Base-by-base conservation (phyloP, 441 rosid species). In the Corymbia citriodora region DNA sequence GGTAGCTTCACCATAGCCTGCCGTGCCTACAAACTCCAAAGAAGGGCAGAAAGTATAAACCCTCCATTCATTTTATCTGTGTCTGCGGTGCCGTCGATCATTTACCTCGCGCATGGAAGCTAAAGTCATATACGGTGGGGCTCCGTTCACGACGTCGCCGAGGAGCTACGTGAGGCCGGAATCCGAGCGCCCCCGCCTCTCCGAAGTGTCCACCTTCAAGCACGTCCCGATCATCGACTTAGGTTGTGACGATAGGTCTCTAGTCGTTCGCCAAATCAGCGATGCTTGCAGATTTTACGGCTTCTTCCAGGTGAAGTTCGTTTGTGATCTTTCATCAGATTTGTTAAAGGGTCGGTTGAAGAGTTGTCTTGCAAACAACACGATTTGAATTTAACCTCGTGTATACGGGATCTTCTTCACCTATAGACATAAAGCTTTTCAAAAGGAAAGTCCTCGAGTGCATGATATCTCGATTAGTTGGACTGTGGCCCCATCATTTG, bases 221-320 rank as follows among this genome's bases (percentile, higher is more conserved):
- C 82, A 57, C 33, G 90, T 90, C 40, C 91, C 91, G 18, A 68
- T 79, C 82, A 81, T 90, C 89, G 90, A 90, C 91, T 45, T 88
- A 10, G 54, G 85, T 48, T 50, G 85, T 68, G 29, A 27, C 9
- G 87, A 90, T 59, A 36, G 91, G 57, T 57, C 93, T 89, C 90
- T 13, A 70, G 87, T 95, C 55, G 85, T 95, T 33, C 93, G 55
- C 27, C 93, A 94, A 86, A 70, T 93, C 40, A 93, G 83, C 17
- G 92, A 91, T 65, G 98, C 96, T 83, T 96, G 98, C 87, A 40
- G 83, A 61, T 15, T 88, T 27, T 93, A 91, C 10, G 98, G 98
- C 1, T 95, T 96, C 85, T 96, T 96, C 82, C 95, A 95, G 98
- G 97, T 95, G 29, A 52, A 52, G 45, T 16, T 55, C 45, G 13